Evolutionary conservation across 1,284 basidiomycete genomes (phyloP), one percentile per base, ranked within the genome.

Genomic region (Lentinula novae-zelandiae): DNA sequence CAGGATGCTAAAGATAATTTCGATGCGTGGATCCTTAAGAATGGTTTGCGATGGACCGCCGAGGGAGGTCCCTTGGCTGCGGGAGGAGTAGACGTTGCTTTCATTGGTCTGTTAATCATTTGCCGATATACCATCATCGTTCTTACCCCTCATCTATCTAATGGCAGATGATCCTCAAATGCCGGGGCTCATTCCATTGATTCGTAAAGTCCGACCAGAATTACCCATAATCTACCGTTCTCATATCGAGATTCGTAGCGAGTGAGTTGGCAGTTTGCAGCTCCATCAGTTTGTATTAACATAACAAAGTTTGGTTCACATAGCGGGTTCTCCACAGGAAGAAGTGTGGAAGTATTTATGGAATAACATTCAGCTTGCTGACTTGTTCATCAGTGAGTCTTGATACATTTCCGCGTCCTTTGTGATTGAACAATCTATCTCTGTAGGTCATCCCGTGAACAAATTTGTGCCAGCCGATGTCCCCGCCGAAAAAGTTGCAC

Each of bases 341-440:
- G 89, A 91, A 66, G 92, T 94, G 10, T 95, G 93, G 92, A 83
- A 93, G 68, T 95, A 94, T 72, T 80, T 95, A 15, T 95, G 90
- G 87, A 88, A 92, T 67, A 93, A 93, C 73, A 92, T 95, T 69
- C 82, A 92, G 71, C 79, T 88, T 33, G 87, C 90, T 53, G 92
- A 95, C 76, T 73, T 94, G 67, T 94, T 95, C 78, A 89, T 95
- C 76, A 86, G 89, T 84, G 63, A 66, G 81, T 71, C 1, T 31
- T 39, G 8, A 50, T 42, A 33, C 49, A 36, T 53, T 38, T 31
- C 12, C 5, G 27, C 44, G 33, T 60, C 36, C 31, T 39, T 39
- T 50, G 38, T 22, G 57, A 59, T 34, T 55, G 36, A 34, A 22
- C 33, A 51, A 62, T 31, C 55, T 27, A 27, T 27, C 27, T 3